These are phyloP conservation scores for Scheffersomyces parashehatae DNA, from an alignment of 1,139 yeast genomes.

Conservation along the genomic window DNA sequence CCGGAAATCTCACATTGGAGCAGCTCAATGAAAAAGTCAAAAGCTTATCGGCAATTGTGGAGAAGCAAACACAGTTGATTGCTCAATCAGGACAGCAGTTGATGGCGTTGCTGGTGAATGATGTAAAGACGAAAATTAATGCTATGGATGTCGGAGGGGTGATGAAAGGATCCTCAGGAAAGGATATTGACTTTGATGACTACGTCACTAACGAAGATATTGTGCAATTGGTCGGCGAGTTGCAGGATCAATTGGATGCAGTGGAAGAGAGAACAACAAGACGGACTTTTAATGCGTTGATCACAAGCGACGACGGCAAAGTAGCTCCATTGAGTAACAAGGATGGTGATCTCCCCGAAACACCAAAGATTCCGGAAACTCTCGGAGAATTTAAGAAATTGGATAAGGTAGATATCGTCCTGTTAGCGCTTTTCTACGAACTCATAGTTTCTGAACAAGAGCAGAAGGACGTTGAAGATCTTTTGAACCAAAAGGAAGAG, in stretches of 20 bases:
- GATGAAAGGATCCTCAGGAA: constrained; percentile 1
- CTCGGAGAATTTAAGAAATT: constrained; percentile 53
- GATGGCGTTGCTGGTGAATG: constrained; percentile 62
- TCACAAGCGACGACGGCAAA: constrained; percentile 5
- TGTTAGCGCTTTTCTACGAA: constrained; percentile 71
- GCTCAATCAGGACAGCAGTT: constrained; percentile 76
- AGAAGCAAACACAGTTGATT: constrained; percentile 41
- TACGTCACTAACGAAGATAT: constrained; percentile 80
- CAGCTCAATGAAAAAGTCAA: constrained; percentile 44
- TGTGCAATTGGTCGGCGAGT: constrained; percentile 70
- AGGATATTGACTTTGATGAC: constrained; percentile 52
- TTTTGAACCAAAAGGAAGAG: constrained; percentile 22
- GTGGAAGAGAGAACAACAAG: constrained; percentile 67
- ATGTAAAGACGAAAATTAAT: constrained; percentile 41
- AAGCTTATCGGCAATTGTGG: constrained; percentile 51
- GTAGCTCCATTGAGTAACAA: constrained; percentile 15
- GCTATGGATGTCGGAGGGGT: constrained; percentile 19
- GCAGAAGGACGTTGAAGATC: constrained; percentile 47
- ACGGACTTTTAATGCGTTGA: constrained; percentile 51
- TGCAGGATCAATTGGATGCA: constrained; percentile 80
- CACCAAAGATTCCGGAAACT: constrained; percentile 57
- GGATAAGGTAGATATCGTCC: constrained; percentile 44
- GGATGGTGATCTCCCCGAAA: constrained; percentile 59
- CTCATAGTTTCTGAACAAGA: constrained; percentile 54
- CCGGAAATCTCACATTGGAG: constrained; percentile 15